Conservation (phyloP, 495 filamentous ascomycete genomes). For the Neurospora sp. region DNA sequence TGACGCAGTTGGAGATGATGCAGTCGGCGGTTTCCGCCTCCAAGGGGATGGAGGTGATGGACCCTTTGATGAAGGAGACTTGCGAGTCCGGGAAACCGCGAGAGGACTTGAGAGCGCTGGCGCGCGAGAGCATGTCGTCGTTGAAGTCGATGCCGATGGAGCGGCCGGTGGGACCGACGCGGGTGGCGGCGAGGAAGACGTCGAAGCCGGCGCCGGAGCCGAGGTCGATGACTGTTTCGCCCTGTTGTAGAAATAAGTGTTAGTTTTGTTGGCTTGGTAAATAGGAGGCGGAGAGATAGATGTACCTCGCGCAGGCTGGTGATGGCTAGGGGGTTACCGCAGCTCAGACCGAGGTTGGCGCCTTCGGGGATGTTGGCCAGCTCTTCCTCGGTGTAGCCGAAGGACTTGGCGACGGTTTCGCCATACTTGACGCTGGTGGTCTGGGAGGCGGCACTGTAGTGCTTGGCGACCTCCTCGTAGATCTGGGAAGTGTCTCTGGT, state of each 20-base stretch:
- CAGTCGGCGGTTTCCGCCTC: constrained; percentile 37
- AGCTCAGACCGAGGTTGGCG: constrained; percentile 56
- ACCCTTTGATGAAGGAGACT: constrained; percentile 40
- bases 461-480: constrained; percentile 29
- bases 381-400: constrained; percentile 50
- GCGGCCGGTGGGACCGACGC: constrained; percentile 43
- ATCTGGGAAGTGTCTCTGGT: constrained; percentile 18
- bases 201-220: constrained; percentile 58
- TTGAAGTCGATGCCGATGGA: constrained; percentile 62
- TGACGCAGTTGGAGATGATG: constrained; percentile 49
- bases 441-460: constrained; percentile 27
- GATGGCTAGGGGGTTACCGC: constrained; percentile 52
- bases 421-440: constrained; percentile 21
- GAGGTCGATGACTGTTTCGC: constrained; percentile 55
- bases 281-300: background rate
- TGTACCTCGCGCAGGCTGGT: constrained; percentile 41
- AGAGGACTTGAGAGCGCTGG: constrained; percentile 34
- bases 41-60: constrained; percentile 45
- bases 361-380: constrained; percentile 43
- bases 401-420: constrained; percentile 42
- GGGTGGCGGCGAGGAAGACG: constrained; percentile 48
- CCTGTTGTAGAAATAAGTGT: constrained; percentile 20
- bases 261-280: background rate
- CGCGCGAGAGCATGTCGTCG: constrained; percentile 50
- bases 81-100: constrained; percentile 23